Base-by-base conservation (phyloP, 2,329 filamentous ascomycete species). In the Mycosphaerella arachidis region DNA sequence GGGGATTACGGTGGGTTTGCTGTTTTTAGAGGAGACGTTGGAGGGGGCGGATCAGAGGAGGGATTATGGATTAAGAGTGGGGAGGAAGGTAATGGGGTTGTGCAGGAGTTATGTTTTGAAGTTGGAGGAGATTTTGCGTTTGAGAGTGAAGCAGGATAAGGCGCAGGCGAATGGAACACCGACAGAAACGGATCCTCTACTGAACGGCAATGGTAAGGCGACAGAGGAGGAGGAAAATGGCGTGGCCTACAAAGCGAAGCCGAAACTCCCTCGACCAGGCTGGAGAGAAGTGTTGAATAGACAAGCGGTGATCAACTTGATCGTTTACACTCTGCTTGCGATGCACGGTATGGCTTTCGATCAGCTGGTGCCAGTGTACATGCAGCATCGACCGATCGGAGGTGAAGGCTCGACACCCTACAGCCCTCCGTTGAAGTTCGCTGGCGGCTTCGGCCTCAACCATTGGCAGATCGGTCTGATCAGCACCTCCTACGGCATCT, bases 21-120 rank as follows among this genome's bases (percentile, higher is more conserved):
- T 97, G 1, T 99, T 96, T 70, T 82, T 97, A 10, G 83, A 86
- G 78, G 93, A 99, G 83, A 96, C 94, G 0, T 79, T 96, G 1
- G 87, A 88, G 40, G 84, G 84, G 16, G 90, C 87, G 69, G 86
- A 84, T 52, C 76, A 88, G 59, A 76, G 81, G 4, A 81, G 78
- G 18, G 93, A 97, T 73, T 90, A 88, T 77, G 93, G 93, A 2
- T 76, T 94, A 3, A 73, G 85, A 2, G 76, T 95, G 0, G 93
- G 93, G 1, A 78, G 86, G 55, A 85, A 85, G 55, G 76, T 97
- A 70, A 71, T 76, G 68, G 52, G 75, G 9, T 37, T 53, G 27
- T 68, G 33, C 35, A 65, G 52, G 53, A 61, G 53, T 12, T 24
- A 57, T 9, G 43, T 62, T 13, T 24, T 61, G 13, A 66, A 59